Evolutionary conservation across 208 protist species (phyloP), one percentile per base, ranked within the genome.

Genomic region (Trypanosoma conorhini): DNA sequence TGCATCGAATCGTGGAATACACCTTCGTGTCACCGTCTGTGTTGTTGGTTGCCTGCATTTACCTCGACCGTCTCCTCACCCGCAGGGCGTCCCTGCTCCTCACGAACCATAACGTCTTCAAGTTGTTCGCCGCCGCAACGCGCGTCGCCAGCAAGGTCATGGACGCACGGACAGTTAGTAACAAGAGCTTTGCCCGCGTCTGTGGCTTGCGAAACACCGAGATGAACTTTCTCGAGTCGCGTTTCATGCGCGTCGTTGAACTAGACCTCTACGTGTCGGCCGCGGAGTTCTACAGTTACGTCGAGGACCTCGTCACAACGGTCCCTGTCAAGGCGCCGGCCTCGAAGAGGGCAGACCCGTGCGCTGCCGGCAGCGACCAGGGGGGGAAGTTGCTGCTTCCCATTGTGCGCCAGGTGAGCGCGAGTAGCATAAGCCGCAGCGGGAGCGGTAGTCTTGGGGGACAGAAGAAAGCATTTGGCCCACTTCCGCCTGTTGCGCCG

Each of bases 161-260:
- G 67, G 89, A 95, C 70, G 86, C 86, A 22, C 79, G 89, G 48
- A 87, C 80, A 15, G 72, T 95, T 1, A 93, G 79, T 68, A 93
- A 93, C 64, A 88, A 87, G 60, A 77, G 90, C 76, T 93, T 93
- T 67, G 82, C 89, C 19, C 56, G 75, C 54, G 74, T 92, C 13
- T 78, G 80, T 59, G 86, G 87, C 21, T 51, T 96, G 28, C 72
- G 77, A 5, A 86, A 84, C 50, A 69, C 83, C 13, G 79, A 94
- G 65, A 70, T 96, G 44, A 91, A 91, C 70, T 52, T 64, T 15
- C 76, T 96, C 19, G 91, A 96, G 72, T 63, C 79, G 10, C 50
- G 70, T 17, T 87, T 96, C 46, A 62, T 91, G 51, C 54, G 62
- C 50, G 52, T 60, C 15, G 65, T 96, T 22, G 75, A 82, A 46